Evolutionary conservation across 805 yeast species (phyloP), one percentile per base, ranked within the genome.

Genomic region (Lachancea kluyveri): DNA sequence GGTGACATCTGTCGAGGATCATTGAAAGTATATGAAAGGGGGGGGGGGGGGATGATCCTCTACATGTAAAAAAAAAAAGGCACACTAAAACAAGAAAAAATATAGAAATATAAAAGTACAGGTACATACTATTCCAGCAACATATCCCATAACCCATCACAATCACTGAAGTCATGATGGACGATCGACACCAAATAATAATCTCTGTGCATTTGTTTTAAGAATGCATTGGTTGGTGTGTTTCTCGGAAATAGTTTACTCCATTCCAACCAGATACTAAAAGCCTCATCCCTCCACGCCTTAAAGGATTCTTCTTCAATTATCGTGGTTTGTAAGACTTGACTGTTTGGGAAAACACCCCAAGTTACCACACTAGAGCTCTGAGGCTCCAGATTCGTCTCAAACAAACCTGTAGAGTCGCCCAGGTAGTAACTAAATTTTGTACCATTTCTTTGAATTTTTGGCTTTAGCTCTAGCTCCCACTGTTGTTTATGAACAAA

Each of bases 241-340:
- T 60, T 45, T 58, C 54, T 59, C 60, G 64, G 68, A 62, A 87
- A 92, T 35, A 92, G 66, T 42, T 79, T 69, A 28, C 81, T 82
- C 99, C 99, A 92, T 55, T 88, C 95, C 24, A 67, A 60, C 92
- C 96, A 84, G 39, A 92, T 81, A 36, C 75, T 70, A 59, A 86
- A 92, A 1, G 95, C 94, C 57, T 92, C 99, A 49, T 88, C 96
- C 45, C 80, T 74, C 98, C 98, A 92, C 0, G 96, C 96, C 44
- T 74, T 73, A 64, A 92, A 90, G 2, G 96, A 85, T 46, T 87
- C 95, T 45, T 77, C 82, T 52, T 88, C 96, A 35, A 92, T 78
- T 40, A 88, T 80, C 0, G 98, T 92, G 0, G 96, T 83, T 57
- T 88, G 96, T 21, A 86, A 73, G 21, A 87, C 79, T 52, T 86